Evolutionary conservation across 352 stramenopile species (phyloP).

Genomic region (Nothophytophthora sp.): DNA sequence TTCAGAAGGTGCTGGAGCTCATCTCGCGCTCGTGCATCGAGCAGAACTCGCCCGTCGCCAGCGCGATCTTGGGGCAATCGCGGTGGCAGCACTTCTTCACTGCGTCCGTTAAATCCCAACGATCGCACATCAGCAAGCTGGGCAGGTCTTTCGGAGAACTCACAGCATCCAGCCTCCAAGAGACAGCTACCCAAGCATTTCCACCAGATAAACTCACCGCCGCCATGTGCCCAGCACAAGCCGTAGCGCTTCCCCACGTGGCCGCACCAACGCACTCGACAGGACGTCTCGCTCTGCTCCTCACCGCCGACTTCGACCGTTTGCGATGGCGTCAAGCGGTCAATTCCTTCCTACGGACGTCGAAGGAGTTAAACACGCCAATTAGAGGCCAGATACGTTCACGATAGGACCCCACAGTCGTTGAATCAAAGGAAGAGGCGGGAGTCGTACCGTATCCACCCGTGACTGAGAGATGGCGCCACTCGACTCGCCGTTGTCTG

Average conservation of each 20-base stretch:
- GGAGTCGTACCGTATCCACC: conserved; percentile 10
- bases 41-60: conserved; percentile 43
- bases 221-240: conserved; percentile 54
- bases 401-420: too few relatives aligned
- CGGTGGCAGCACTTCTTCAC: conserved; percentile 47
- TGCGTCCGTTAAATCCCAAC: conserved; percentile 6
- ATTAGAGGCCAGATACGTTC: too few relatives aligned
- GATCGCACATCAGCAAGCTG: too few relatives aligned
- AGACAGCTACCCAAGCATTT: neutral
- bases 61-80: conserved; percentile 27
- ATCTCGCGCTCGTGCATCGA: conserved; percentile 34
- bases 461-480: conserved; percentile 14
- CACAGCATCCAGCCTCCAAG: neutral
- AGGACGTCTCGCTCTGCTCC: conserved; percentile 10
- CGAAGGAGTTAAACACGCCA: neutral
- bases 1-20: conserved; percentile 9
- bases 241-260: conserved; percentile 39
- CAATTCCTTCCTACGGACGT: conserved; percentile 8
- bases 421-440: too few relatives aligned
- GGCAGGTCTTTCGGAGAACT: too few relatives aligned
- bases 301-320: neutral
- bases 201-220: conserved; percentile 20
- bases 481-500: conserved; percentile 5
- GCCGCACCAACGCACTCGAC: conserved; percentile 51
- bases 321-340: neutral